Evolutionary conservation across 2,329 filamentous ascomycete genomes (phyloP).

Genomic region (Aciculosporium take): DNA sequence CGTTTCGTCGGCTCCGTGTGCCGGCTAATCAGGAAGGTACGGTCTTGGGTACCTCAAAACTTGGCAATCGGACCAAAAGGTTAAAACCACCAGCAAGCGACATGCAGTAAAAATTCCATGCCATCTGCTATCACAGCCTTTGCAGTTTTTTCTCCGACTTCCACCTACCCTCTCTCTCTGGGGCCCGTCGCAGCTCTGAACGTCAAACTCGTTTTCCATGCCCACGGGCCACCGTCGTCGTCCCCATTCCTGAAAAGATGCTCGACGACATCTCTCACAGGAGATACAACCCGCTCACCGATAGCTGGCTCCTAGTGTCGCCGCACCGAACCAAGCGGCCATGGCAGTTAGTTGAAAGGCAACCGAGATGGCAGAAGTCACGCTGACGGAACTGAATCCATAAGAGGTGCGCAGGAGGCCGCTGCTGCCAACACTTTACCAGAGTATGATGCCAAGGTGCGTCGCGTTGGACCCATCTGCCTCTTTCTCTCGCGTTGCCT

Average conservation of each 20-base stretch:
- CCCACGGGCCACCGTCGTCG: too few species aligned
- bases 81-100: neutral
- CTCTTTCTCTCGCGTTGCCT: neutral
- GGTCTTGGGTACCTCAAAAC: neutral
- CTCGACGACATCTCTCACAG: slow-evolving; percentile 95
- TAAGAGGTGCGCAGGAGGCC: slow-evolving; percentile 63
- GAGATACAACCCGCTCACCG: slow-evolving; percentile 81
- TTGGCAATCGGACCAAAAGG: neutral
- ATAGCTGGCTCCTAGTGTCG: slow-evolving; percentile 86
- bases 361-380: neutral
- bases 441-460: slow-evolving; percentile 61
- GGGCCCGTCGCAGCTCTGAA: neutral
- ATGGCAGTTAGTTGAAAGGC: slow-evolving; percentile 64
- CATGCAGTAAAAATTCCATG: neutral
- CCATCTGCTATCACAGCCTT: neutral
- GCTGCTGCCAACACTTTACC: slow-evolving; percentile 57
- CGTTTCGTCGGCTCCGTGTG: neutral
- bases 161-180: neutral
- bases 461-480: slow-evolving; percentile 7
- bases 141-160: neutral
- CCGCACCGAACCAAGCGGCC: slow-evolving; percentile 93
- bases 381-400: slow-evolving; percentile 1
- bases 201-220: too few species aligned
- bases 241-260: slow-evolving; percentile 54
- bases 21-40: neutral